phyloP scores from a whole-genome alignment of 768 basidiomycete genomes.

The Mycena alexandri region DNA sequence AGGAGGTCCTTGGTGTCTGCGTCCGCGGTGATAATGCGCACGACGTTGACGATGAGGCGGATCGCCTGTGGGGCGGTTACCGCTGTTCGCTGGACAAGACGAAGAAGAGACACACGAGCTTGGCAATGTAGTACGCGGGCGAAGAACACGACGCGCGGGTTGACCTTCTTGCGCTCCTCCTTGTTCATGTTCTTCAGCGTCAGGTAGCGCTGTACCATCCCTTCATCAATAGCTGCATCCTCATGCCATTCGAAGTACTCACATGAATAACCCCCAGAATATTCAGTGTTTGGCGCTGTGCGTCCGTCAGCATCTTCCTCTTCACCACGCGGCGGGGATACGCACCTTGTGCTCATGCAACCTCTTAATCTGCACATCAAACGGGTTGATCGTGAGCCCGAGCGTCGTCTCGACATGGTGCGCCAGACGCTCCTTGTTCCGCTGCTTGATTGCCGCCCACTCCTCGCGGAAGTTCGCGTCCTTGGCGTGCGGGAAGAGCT shows the following conservation, averaged over 20 bases:
- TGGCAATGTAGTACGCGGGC: constrained; percentile 94
- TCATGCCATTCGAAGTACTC: constrained; percentile 40
- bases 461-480: constrained; percentile 80
- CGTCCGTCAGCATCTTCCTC: not conserved
- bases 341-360: constrained; percentile 92
- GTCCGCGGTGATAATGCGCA: constrained; percentile 83
- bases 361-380: constrained; percentile 95
- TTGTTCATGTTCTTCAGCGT: constrained; percentile 83
- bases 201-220: constrained; percentile 85
- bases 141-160: constrained; percentile 96
- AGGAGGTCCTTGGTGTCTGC: constrained; percentile 90
- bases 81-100: not conserved
- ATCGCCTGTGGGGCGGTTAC: constrained; percentile 70
- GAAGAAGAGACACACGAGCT: constrained; percentile 65
- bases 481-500: constrained; percentile 78
- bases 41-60: constrained; percentile 93
- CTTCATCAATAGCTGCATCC: not conserved
- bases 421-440: constrained; percentile 92
- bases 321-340: not conserved
- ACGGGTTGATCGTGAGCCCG: constrained; percentile 82
- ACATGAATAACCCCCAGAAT: constrained; percentile 92
- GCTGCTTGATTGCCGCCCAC: constrained; percentile 89
- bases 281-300: constrained; percentile 92
- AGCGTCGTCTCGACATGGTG: constrained; percentile 78
- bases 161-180: constrained; percentile 84